A percentile compares a stretch with the other conserved stretches of the same genome.
phyloP scores from a whole-genome alignment of 345 rosid species.

The Psidium guajava region DNA sequence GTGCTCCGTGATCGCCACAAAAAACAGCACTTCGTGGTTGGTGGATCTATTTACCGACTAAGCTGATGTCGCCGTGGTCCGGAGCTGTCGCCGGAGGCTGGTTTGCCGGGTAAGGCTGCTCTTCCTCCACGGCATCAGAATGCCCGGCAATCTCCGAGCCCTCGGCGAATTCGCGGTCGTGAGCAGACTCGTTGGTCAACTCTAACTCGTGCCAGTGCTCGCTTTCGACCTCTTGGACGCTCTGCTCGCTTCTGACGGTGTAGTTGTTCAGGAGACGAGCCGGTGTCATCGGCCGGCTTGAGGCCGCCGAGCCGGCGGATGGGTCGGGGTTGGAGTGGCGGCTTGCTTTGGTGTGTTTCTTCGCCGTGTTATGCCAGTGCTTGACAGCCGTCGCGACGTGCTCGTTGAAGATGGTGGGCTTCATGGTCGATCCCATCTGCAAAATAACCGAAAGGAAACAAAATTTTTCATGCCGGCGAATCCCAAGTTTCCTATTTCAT shows the following conservation, averaged over 20 bases:
- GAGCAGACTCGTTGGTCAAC: slow-evolving; percentile 1
- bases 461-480: background rate
- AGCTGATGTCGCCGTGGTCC: background rate
- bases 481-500: background rate
- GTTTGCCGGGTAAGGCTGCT: background rate
- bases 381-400: slow-evolving; percentile 59
- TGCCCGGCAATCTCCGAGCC: background rate
- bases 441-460: background rate
- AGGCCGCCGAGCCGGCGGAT: slow-evolving; percentile 6
- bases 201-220: slow-evolving; percentile 49
- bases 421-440: slow-evolving; percentile 90
- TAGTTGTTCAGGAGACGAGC: slow-evolving; percentile 45
- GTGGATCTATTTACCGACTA: background rate
- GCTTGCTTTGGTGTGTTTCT: slow-evolving; percentile 50
- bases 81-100: background rate
- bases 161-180: background rate
- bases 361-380: slow-evolving; percentile 62
- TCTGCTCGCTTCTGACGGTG: slow-evolving; percentile 30
- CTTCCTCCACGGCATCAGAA: slow-evolving; percentile 2
- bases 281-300: slow-evolving; percentile 74
- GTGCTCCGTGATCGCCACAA: background rate
- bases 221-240: slow-evolving; percentile 18
- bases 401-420: slow-evolving; percentile 73
- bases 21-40: background rate
- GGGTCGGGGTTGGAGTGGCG: slow-evolving; percentile 33